A percentile compares a stretch with the other conserved stretches of the same genome.
These are phyloP conservation scores for Nidula microcarpa DNA, from an alignment of 768 basidiomycete species.

Conservation along the genomic window DNA sequence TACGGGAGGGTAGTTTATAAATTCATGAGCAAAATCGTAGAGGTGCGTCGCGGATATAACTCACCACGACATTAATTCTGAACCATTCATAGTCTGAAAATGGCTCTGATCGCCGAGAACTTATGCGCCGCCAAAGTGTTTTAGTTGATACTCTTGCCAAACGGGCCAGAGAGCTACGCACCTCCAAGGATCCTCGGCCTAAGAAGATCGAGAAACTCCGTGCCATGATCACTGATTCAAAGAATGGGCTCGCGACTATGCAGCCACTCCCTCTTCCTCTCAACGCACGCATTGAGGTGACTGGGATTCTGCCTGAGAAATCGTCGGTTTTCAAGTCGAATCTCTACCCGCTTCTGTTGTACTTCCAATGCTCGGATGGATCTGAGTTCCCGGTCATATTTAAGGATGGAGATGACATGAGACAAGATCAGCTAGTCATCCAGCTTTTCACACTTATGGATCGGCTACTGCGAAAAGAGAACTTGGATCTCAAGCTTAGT, in stretches of 20 bases:
- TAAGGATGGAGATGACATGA: constrained; percentile 98
- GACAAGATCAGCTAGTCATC: constrained; percentile 97
- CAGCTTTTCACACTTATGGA: constrained; percentile 99
- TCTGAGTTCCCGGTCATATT: constrained; percentile 93
- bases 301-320: constrained; percentile 87
- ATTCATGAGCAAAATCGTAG: constrained; percentile 84
- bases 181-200: constrained; percentile 88
- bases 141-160: constrained; percentile 84
- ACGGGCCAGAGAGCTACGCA: constrained; percentile 82
- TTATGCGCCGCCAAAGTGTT: constrained; percentile 89
- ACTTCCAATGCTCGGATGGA: constrained; percentile 83
- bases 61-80: background rate
- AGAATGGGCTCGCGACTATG: constrained; percentile 79
- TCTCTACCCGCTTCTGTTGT: constrained; percentile 86
- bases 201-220: constrained; percentile 98
- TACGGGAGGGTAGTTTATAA: constrained; percentile 88
- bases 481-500: constrained; percentile 86
- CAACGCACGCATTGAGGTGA: constrained; percentile 81
- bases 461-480: constrained; percentile 87
- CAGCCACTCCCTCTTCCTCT: constrained; percentile 84
- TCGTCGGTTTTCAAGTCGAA: constrained; percentile 98
- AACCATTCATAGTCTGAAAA: constrained; percentile 50
- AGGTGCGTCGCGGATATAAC: constrained; percentile 45
- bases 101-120: constrained; percentile 78
- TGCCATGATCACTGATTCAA: constrained; percentile 78